Base-by-base conservation (phyloP, 1,284 basidiomycete species). In the Irpex sp. region DNA sequence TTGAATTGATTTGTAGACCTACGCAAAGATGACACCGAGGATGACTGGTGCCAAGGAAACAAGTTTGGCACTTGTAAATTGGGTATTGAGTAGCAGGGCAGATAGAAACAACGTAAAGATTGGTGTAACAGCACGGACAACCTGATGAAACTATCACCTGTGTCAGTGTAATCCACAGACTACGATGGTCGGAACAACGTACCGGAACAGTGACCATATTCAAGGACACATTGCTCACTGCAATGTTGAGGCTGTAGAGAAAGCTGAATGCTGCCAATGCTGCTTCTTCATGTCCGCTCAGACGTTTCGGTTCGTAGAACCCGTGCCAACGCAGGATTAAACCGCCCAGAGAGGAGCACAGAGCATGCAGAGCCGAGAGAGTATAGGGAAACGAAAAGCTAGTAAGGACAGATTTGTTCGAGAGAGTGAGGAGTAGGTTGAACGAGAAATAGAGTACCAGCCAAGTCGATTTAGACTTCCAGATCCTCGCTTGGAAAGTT, bases 371-470 rank as follows among this genome's bases (percentile, higher is more conserved):
- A 3, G 93, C 93, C 1, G 94, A 96, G 37, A 96, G 82, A 1
- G 92, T 92, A 78, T 96, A 97, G 3, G 96, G 95, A 72, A 94
- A 97, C 0, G 96, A 96, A 74, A 97, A 97, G 62, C 84, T 85
- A 60, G 92, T 88, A 63, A 97, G 85, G 8, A 97, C 89, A 51
- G 86, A 81, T 77, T 98, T 97, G 85, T 97, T 97, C 78, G 94
- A 96, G 51, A 98, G 79, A 1, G 96, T 97, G 66, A 97, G 84
- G 5, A 85, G 84, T 38, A 98, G 87, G 75, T 97, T 97, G 83
- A 96, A 91, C 65, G 80, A 77, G 71, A 98, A 96, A 79, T 97
- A 97, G 64, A 94, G 79, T 8, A 75, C 71, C 17, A 97, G 82
- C 92, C 93, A 95, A 64, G 82, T 77, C 0, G 76, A 67, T 63